Evolutionary conservation across 192 early-diverging fungal species (phyloP), one percentile per base, ranked within the genome.

Genomic region (Backusella mclennaniae): DNA sequence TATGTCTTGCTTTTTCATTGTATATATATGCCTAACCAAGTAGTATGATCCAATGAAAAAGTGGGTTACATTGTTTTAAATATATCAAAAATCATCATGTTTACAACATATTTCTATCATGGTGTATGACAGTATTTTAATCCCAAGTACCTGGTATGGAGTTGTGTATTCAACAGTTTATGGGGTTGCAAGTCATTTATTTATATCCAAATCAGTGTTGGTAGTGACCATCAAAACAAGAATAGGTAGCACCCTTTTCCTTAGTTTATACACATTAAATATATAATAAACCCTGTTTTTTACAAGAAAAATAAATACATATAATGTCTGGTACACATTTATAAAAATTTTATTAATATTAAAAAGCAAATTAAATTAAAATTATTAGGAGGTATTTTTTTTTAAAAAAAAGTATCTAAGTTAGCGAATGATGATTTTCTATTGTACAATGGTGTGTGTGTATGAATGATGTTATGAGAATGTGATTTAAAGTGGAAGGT

Each of bases 371-470:
- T 59, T 23, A 59, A 26, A 56, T 56, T 56, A 56, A 56, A 56
- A 56, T 56, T 21, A 56, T 23, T 56, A 56, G 6, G 12, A 23
- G 21, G 23, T 59, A 26, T 59, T 59, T 59, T 59, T 59, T 59
- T 21, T 56, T 3, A 39, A 39, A 39, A 39, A 39, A 63, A 29
- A 63, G 56, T 63, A 63, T 63, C 56, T 63, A 63, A 63, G 9
- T 63, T 29, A 29, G 56, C 26, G 56, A 26, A 29, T 29, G 56
- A 63, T 63, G 56, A 63, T 63, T 63, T 29, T 63, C 23, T 63
- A 63, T 63, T 63, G 56, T 63, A 63, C 56, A 63, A 63, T 63
- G 21, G 56, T 63, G 56, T 63, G 56, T 63, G 56, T 63, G 23
- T 63, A 63, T 63, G 56, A 63, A 63, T 63, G 56, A 63, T 23